Evolutionary conservation across 1,139 yeast genomes (phyloP), one percentile per base, ranked within the genome.

Genomic region (Kodamaea suecica): DNA sequence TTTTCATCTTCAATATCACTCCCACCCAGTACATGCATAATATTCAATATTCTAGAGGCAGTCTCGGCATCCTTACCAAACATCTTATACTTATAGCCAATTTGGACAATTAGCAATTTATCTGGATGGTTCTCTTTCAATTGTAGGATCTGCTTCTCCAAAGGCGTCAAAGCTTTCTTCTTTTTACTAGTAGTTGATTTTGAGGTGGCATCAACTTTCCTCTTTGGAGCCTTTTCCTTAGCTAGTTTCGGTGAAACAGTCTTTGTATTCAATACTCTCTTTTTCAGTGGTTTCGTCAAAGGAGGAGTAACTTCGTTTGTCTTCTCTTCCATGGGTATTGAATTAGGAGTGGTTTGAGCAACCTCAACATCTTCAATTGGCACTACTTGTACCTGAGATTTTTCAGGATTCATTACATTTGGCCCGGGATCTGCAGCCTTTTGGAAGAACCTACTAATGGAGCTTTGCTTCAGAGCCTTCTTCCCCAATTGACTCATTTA

Each of bases 1-100:
- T 51, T 45, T 29, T 77, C 79, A 4, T 59, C 34, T 62, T 61
- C 75, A 4, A 51, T 45, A 29, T 77, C 79, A 4, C 59, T 34
- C 62, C 61, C 75, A 1, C 94, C 90, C 0, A 84, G 82, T 1
- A 86, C 70, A 17, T 82, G 63, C 78, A 81, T 81, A 35, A 85
- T 82, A 42, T 84, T 81, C 26, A 87, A 59, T 10, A 82, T 69
- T 34, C 67, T 61, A 7, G 95, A 72, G 0, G 82, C 95, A 3
- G 64, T 65, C 12, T 63, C 67, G 0, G 97, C 97, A 60, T 90
- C 97, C 36, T 78, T 73, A 0, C 95, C 96, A 54, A 78, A 87
- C 40, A 88, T 80, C 51, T 84, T 84, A 61, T 80, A 92, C 57
- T 87, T 87, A 60, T 92, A 92, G 0, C 98, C 98, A 6, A 85